phyloP scores from a whole-genome alignment of 23 red algal species.

The Gracilaria domingensis region DNA sequence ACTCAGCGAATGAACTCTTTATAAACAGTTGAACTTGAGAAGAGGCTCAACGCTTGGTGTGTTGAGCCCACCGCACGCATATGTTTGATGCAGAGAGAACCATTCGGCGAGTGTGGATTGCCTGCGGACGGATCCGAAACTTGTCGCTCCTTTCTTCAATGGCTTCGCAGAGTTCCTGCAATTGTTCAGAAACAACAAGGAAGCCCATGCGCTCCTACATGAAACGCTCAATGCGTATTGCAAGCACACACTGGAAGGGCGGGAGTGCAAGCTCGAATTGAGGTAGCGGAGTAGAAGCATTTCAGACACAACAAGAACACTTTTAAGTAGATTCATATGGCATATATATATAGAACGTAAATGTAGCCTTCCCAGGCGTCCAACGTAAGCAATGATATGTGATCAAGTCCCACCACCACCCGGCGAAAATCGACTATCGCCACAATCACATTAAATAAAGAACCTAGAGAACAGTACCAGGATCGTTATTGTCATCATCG shows the following conservation, averaged over 20 bases:
- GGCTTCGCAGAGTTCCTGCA: constrained; percentile 47
- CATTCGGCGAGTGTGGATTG: background rate
- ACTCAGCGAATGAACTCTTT: background rate
- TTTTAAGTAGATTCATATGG: no score
- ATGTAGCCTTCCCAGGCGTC: no score
- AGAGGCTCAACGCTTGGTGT: background rate
- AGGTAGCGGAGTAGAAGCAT: no score
- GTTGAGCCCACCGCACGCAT: background rate
- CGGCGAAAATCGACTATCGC: no score
- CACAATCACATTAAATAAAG: no score
- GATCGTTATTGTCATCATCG: no score
- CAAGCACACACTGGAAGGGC: constrained; percentile 5
- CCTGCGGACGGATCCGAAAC: constrained; percentile 40
- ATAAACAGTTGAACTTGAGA: background rate
- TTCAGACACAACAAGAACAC: no score
- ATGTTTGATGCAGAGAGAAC: background rate
- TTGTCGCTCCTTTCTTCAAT: constrained; percentile 54
- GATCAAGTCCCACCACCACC: no score
- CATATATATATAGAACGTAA: no score
- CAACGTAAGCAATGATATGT: no score
- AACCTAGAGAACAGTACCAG: no score
- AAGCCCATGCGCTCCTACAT: constrained; percentile 6
- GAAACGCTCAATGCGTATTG: constrained; percentile 35
- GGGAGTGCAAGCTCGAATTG: constrained; percentile 76
- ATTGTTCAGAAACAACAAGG: constrained; percentile 53